Evolutionary conservation across 306 rosid genomes (phyloP), one percentile per base, ranked within the genome.

Genomic region (Dalbergia cochinchinensis): DNA sequence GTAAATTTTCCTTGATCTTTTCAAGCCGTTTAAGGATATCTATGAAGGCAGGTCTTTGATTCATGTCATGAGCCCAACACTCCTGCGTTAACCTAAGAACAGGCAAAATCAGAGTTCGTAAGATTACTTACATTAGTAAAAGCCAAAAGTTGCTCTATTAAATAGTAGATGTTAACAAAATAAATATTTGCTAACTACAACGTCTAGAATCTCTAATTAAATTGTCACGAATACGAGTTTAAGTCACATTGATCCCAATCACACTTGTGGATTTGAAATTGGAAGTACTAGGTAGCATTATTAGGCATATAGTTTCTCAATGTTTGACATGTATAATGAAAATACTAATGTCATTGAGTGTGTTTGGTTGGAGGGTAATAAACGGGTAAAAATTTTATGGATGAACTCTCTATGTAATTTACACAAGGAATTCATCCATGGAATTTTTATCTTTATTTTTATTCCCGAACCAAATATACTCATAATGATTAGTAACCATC

Each of bases 21-120:
- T 96, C 99, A 55, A 96, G 98, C 77, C 81, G 86, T 70, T 93
- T 93, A 80, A 96, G 98, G 80, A 96, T 96, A 15, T 93, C 98
- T 87, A 96, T 84, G 91, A 96, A 96, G 48, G 94, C 74, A 39
- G 99, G 99, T 79, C 99, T 93, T 74, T 74, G 88, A 83, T 79
- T 93, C 93, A 88, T 82, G 87, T 96, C 99, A 69, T 89, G 65
- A 22, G 90, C 85, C 99, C 99, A 96, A 83, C 98, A 93, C 74
- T 84, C 91, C 68, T 83, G 91, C 11, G 94, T 93, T 81, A 96
- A 90, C 76, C 99, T 96, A 41, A 59, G 45, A 80, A 83, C 63
- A 80, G 79, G 48, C 73, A 76, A 71, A 61, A 55, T 18, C 68
- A 50, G 68, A 58, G 73, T 58, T 39, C 34, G 54, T 67, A 10